Percentiles rank a stretch among this genome's conserved stretches.
Evolutionary conservation across 2,329 filamentous ascomycete genomes (phyloP).

Genomic region (Zymoseptoria pseudotritici): DNA sequence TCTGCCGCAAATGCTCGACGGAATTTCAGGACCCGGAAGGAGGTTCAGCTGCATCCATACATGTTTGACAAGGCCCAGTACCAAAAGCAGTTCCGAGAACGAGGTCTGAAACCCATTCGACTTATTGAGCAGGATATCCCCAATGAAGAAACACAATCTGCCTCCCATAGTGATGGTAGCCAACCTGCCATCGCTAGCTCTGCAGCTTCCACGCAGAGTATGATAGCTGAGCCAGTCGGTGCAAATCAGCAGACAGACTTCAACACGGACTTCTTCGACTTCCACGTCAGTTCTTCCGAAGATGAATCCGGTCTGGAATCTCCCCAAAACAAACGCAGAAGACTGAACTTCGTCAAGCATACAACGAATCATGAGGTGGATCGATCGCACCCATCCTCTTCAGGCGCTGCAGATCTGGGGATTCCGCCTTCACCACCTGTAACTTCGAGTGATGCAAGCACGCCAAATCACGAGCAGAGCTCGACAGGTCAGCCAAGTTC

Average conservation of each 20-base stretch:
- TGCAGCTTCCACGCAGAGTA: background rate
- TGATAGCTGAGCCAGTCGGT: background rate
- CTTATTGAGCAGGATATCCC: constrained; percentile 19
- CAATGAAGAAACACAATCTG: constrained; percentile 12
- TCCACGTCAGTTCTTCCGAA: background rate
- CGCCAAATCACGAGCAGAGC: background rate
- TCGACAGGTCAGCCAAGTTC: constrained; percentile 2
- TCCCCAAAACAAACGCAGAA: constrained; percentile 5
- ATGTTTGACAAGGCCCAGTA: constrained; percentile 39
- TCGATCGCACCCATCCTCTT: background rate
- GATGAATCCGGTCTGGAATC: background rate
- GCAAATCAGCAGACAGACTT: background rate
- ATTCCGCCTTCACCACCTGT: constrained; percentile 38
- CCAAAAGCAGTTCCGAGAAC: constrained; percentile 34
- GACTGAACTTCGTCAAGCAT: background rate
- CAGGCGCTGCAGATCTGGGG: constrained; percentile 26
- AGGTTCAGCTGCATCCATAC: constrained; percentile 45
- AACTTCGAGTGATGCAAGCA: constrained; percentile 16
- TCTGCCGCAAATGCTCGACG: constrained; percentile 15
- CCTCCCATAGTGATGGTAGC: background rate
- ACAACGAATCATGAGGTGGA: background rate
- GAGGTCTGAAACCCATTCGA: constrained; percentile 38
- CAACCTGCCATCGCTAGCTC: background rate
- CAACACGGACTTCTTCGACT: background rate
- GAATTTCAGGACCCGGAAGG: constrained; percentile 38